These are phyloP conservation scores for Penicillium thymicola DNA, from an alignment of 2,329 filamentous ascomycete genomes.

Conservation along the genomic window DNA sequence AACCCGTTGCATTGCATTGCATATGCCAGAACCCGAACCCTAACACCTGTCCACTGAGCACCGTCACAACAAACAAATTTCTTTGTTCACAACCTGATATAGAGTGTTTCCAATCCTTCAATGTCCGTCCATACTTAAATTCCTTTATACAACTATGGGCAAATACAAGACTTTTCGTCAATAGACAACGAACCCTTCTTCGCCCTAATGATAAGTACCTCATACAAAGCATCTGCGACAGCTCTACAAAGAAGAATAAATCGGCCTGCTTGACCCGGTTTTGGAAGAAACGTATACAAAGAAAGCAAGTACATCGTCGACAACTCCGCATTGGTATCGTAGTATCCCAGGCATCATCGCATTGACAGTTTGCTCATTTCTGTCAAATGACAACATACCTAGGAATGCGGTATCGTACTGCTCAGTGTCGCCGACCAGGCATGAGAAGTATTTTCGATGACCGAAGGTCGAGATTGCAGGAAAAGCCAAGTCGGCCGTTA, in stretches of 20 bases:
- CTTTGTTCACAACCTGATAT: background rate
- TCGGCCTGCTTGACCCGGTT: constrained; percentile 8
- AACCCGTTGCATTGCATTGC: background rate
- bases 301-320: constrained; percentile 45
- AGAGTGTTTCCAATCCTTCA: background rate
- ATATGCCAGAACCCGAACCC: background rate
- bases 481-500: constrained; percentile 79
- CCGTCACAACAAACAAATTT: background rate
- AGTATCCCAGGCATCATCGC: too few relatives aligned
- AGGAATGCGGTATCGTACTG: constrained; percentile 85
- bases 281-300: background rate
- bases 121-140: background rate
- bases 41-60: background rate
- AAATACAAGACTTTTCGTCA: constrained; percentile 1
- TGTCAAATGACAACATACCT: constrained; percentile 46
- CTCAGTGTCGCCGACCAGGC: constrained; percentile 65
- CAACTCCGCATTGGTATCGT: constrained; percentile 47
- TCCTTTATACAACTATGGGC: background rate
- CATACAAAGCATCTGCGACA: constrained; percentile 63
- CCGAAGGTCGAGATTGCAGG: constrained; percentile 86
- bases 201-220: constrained; percentile 79
- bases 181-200: constrained; percentile 65
- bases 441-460: constrained; percentile 72
- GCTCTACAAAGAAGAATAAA: constrained; percentile 26
- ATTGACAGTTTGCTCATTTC: background rate